phyloP scores from a whole-genome alignment of 371 early-diverging fungal species.

The Capillidium rhysosporum region DNA sequence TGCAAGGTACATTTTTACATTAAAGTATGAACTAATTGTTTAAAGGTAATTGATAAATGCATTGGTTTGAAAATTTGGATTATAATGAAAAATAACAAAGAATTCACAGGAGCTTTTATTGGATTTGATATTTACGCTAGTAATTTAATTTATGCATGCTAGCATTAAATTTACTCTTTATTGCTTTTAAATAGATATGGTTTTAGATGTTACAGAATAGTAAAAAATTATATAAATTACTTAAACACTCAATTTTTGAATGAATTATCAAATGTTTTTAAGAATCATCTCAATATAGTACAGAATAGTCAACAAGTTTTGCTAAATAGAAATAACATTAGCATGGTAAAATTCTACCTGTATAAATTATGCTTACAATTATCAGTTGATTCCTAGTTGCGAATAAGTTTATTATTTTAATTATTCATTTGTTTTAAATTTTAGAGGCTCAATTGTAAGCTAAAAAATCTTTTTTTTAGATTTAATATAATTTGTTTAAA shows the following conservation, averaged over 20 bases:
- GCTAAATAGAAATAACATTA: constrained; percentile 89
- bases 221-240: constrained; percentile 23
- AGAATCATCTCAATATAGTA: too few relatives aligned
- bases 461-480: too few relatives aligned
- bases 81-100: constrained; percentile 86
- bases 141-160: constrained; percentile 13
- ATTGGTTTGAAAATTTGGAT: constrained; percentile 94
- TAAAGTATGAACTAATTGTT: neutral
- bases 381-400: constrained; percentile 25
- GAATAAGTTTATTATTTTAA: constrained; percentile 9
- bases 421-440: neutral
- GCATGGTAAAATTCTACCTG: constrained; percentile 38
- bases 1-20: too few relatives aligned
- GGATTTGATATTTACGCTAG: constrained; percentile 98
- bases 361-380: neutral
- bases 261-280: constrained; percentile 27
- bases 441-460: neutral
- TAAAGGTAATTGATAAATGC: constrained; percentile 94
- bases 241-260: constrained; percentile 60
- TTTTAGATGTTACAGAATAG: constrained; percentile 90
- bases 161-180: neutral
- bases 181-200: constrained; percentile 55
- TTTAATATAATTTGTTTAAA: too few relatives aligned
- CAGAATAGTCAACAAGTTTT: constrained; percentile 37
- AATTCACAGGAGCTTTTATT: constrained; percentile 81